Evolutionary conservation across 2,329 filamentous ascomycete species (phyloP), one percentile per base, ranked within the genome.

Genomic region (Penicillium fuscoglaucum): DNA sequence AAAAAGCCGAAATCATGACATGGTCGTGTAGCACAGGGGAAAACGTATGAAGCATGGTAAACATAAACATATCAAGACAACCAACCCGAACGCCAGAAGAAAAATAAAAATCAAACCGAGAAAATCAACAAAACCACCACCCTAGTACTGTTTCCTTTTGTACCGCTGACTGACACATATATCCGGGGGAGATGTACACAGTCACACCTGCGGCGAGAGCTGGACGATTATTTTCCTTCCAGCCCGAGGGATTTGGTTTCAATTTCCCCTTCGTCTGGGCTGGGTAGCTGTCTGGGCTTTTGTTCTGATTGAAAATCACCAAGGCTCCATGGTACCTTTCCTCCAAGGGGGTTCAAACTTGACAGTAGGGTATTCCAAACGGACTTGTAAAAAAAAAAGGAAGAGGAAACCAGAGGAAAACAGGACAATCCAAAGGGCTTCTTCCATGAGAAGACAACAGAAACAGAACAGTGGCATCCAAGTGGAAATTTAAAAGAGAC

Each of bases 401-500:
- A 43, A 48, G 33, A 55, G 35, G 21, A 52, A 40, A 45, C n/a
- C 1, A 24, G 13, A 15, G 8, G 31, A 17, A 21, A 37, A 26
- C n/a, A 41, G 46, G 15, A 40, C 45, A 43, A 50, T 59, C 61
- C 59, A 55, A 39, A 33, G 53, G 15, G n/a, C 29, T n/a, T 54
- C 29, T n/a, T 54, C 53, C 53, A 55, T 21, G 50, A 56, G 24
- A 33, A 43, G 29, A 43, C 9, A 41, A 33, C n/a, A 35, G 5
- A 33, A 52, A 29, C 12, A 44, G 17, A 19, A 40, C 33, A 33
- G 53, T 35, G 46, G 44, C 33, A 44, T 63, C 43, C 60, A 47
- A 46, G 17, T 51, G 35, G 31, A 33, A 37, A 35, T 21, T 51
- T 6, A 19, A 47, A 43, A 53, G 43, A 52, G 40, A 52, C 31